A percentile compares a stretch with the other conserved stretches of the same genome.
phyloP scores from a whole-genome alignment of 2,329 filamentous ascomycete genomes.

The Raffaelea albimanens region DNA sequence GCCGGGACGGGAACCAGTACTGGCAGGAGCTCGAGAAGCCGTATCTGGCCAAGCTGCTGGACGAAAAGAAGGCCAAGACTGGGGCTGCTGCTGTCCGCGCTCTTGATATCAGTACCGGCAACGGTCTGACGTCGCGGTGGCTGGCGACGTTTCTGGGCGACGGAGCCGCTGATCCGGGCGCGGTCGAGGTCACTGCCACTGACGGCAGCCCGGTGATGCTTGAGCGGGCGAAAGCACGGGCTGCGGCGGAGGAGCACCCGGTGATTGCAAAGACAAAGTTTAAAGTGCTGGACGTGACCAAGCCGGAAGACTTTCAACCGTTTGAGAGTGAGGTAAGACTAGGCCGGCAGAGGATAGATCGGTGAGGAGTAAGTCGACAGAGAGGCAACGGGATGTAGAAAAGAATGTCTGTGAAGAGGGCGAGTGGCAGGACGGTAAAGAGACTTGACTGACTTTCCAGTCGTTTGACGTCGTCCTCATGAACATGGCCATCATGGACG shows the following conservation, averaged over 20 bases:
- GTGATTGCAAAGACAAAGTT: slow-evolving; percentile 18
- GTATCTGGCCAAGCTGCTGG: slow-evolving; percentile 25
- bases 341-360: too few relatives aligned
- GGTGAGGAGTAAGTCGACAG: not conserved
- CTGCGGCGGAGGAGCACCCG: slow-evolving; percentile 8
- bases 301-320: slow-evolving; percentile 18
- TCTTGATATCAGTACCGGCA: slow-evolving; percentile 40
- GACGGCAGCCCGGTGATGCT: slow-evolving; percentile 34
- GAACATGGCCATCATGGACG: slow-evolving; percentile 42
- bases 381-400: not conserved
- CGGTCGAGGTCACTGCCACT: slow-evolving; percentile 29
- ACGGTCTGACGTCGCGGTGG: slow-evolving; percentile 36
- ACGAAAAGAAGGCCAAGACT: slow-evolving; percentile 8
- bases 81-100: slow-evolving; percentile 18
- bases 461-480: slow-evolving; percentile 34
- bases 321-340: too few relatives aligned
- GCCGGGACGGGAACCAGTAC: slow-evolving; percentile 32
- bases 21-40: slow-evolving; percentile 33
- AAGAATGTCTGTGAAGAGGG: too few relatives aligned
- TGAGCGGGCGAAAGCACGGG: slow-evolving; percentile 18
- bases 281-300: slow-evolving; percentile 28
- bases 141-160: slow-evolving; percentile 19
- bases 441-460: too few relatives aligned
- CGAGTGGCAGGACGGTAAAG: too few relatives aligned
- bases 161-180: slow-evolving; percentile 10